Evolutionary conservation across 2,329 filamentous ascomycete genomes (phyloP).

Genomic region (Fusarium liriodendri): DNA sequence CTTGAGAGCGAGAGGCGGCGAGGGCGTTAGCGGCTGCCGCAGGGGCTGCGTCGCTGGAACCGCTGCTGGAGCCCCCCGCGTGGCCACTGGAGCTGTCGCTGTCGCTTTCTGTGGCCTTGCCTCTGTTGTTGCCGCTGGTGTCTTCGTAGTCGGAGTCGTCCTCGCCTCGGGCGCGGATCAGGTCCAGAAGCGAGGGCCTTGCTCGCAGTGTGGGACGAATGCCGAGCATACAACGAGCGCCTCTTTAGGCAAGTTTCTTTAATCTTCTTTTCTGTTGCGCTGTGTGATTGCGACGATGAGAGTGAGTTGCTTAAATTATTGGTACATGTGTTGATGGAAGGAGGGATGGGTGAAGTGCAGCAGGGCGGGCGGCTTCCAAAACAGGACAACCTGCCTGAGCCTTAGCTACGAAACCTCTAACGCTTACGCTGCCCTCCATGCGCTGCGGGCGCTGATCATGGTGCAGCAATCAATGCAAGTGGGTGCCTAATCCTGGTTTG

Average conservation of each 20-base stretch:
- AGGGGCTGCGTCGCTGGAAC: constrained; percentile 37
- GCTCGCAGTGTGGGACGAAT: constrained; percentile 62
- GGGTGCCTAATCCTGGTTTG: constrained; percentile 8
- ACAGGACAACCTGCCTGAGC: background rate
- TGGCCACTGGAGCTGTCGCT: constrained; percentile 8
- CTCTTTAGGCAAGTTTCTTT: constrained; percentile 21
- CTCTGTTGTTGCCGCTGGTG: constrained; percentile 8
- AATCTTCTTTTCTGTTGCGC: constrained; percentile 4
- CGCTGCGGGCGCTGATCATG: constrained; percentile 4
- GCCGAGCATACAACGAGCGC: constrained; percentile 60
- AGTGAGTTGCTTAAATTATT: constrained; percentile 1
- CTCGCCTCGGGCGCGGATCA: constrained; percentile 54
- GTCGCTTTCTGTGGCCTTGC: background rate
- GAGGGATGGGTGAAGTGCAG: background rate
- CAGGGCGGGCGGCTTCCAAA: background rate
- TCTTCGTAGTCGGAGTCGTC: constrained; percentile 34
- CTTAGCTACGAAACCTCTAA: background rate
- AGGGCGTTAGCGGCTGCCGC: constrained; percentile 28
- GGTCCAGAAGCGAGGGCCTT: constrained; percentile 65
- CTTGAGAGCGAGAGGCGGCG: background rate
- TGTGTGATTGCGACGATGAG: constrained; percentile 11
- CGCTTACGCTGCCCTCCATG: background rate
- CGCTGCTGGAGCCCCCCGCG: constrained; percentile 11
- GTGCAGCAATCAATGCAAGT: background rate
- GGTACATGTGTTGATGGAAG: constrained; percentile 3